Base-by-base conservation (phyloP, 78 protist genomes). In the Dictyostelium firmibasis region DNA sequence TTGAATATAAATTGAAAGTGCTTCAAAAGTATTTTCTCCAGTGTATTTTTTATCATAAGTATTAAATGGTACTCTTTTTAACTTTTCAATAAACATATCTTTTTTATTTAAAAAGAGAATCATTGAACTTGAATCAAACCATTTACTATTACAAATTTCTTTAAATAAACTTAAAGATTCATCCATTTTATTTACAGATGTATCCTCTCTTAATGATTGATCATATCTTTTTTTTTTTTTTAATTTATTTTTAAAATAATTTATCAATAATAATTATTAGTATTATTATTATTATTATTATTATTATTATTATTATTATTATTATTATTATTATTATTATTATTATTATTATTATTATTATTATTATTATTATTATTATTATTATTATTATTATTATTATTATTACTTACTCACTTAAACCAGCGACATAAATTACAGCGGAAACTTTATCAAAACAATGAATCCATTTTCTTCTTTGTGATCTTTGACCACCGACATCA, bases 401-500 rank as follows among this genome's bases (percentile, higher is more conserved):
- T 69, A n/a, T 67, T 35, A 74, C 81, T 75, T 75, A 75, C 81
- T 92, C 99, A 67, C 91, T 64, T 6, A 97, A 27, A 3, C 98
- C 96, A 23, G 97, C 96, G 43, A 95, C 96, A 79, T 97, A 98
- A 76, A 98, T 93, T 18, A 98, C 97, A 10, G 99, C 97, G 1
- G 98, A 95, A 27, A 98, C 96, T 50, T 86, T 81, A 83, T 97
- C 97, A 78, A 98, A 98, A 91, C 98, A 97, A 91, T 98, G 99
- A 74, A 98, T 97, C 99, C 99, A 98, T 92, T 98, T 98, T 25
- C 96, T n/a, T 16, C 99, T 79, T 97, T 98, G 98, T 47, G 95
- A 89, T 53, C 99, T 88, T 91, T 98, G 99, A 23, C 99, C 99
- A 31, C 99, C 99, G 29, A 98, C 98, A 81, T 98, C 99, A 31